A percentile compares a stretch with the other conserved stretches of the same genome.
Conservation (phyloP, 2,329 filamentous ascomycete genomes). For the Parasarocladium wereldwijsianum region DNA sequence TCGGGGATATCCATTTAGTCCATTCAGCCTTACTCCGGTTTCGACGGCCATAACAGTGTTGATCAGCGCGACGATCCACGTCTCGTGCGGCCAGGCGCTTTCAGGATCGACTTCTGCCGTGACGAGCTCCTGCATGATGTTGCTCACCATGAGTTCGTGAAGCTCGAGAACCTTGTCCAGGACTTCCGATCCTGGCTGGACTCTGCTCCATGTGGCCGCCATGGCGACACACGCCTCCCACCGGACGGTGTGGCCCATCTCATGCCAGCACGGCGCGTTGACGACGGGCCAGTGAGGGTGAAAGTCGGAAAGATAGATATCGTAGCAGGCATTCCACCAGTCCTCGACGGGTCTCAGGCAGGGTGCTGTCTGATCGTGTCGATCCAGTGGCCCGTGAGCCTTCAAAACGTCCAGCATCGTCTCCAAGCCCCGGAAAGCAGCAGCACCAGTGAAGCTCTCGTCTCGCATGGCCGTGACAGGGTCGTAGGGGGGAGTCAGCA, state of each 20-base stretch:
- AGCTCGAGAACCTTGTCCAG: background rate
- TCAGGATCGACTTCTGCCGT: slow-evolving; percentile 2
- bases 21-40: slow-evolving; percentile 13
- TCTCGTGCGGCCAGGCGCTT: slow-evolving; percentile 13
- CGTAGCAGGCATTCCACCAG: slow-evolving; percentile 2
- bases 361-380: background rate
- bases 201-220: background rate
- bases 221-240: slow-evolving; percentile 3
- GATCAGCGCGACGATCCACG: slow-evolving; percentile 20
- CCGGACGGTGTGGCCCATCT: background rate
- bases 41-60: slow-evolving; percentile 25
- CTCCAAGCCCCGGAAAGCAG: too few species aligned
- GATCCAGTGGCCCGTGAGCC: background rate
- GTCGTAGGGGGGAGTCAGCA: background rate
- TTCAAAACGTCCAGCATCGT: background rate
- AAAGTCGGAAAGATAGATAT: slow-evolving; percentile 1
- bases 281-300: slow-evolving; percentile 3
- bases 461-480: too few species aligned
- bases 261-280: background rate
- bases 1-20: background rate
- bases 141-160: slow-evolving; percentile 1
- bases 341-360: background rate
- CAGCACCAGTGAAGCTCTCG: too few species aligned
- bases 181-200: background rate
- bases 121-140: background rate